These are phyloP conservation scores for Arthrobotrys sphaeroides DNA, from an alignment of 2,329 filamentous ascomycete genomes.

Conservation along the genomic window DNA sequence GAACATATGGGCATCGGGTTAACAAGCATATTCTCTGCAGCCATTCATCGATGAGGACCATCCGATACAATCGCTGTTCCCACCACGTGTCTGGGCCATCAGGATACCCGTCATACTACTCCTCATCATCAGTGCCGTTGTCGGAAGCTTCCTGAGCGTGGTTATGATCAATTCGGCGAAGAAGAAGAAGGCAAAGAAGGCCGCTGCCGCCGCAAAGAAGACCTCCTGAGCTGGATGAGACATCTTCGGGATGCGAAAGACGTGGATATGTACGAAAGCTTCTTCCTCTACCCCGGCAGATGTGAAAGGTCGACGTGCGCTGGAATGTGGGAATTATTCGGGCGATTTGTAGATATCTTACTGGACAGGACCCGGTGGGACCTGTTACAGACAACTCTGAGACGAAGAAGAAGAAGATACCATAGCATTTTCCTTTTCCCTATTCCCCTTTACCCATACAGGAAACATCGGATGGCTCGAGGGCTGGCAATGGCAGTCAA, in stretches of 20 bases:
- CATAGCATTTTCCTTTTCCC: slow-evolving; percentile 20
- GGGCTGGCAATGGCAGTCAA: not conserved
- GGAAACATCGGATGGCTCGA: not conserved
- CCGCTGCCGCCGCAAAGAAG: slow-evolving; percentile 80
- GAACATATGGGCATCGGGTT: not conserved
- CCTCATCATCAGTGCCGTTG: slow-evolving; percentile 87
- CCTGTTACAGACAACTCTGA: slow-evolving; percentile 27
- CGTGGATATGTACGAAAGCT: slow-evolving; percentile 7
- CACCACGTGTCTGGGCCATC: slow-evolving; percentile 97
- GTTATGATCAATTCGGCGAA: slow-evolving; percentile 99
- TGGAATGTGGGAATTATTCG: slow-evolving; percentile 30
- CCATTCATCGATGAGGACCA: slow-evolving; percentile 97
- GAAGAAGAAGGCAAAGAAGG: slow-evolving; percentile 95
- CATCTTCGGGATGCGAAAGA: slow-evolving; percentile 6
- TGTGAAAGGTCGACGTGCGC: not conserved
- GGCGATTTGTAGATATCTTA: slow-evolving; percentile 53
- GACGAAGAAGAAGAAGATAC: slow-evolving; percentile 23
- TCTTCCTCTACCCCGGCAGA: not conserved
- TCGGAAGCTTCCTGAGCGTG: slow-evolving; percentile 92
- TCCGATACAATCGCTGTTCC: slow-evolving; percentile 92
- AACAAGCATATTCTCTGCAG: slow-evolving; percentile 64
- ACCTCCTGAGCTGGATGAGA: slow-evolving; percentile 67
- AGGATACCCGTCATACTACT: slow-evolving; percentile 97
- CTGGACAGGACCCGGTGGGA: slow-evolving; percentile 35
- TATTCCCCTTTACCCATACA: not conserved